A percentile compares a stretch with the other conserved stretches of the same genome.
Conservation (phyloP, 1,284 basidiomycete genomes). For the Pseudomicrostroma phylloplanum region DNA sequence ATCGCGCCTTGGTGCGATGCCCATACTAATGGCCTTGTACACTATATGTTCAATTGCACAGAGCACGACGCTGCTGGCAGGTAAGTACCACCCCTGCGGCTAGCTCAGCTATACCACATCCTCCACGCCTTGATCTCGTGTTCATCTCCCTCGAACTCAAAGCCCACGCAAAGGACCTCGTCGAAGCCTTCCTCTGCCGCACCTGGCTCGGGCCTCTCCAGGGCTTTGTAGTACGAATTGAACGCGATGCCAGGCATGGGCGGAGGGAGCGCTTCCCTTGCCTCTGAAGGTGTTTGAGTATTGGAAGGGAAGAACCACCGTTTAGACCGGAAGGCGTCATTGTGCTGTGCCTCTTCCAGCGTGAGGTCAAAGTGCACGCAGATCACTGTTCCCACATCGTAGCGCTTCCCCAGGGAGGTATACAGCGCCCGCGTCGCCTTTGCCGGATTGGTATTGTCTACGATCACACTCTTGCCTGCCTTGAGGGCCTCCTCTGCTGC, state of each 20-base stretch:
- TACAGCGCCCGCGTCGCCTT: slow-evolving; percentile 25
- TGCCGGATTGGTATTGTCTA: slow-evolving; percentile 38
- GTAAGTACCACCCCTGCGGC: too few relatives aligned
- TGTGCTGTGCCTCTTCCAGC: neutral
- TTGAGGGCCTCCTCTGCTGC: slow-evolving; percentile 60
- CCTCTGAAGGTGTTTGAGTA: neutral
- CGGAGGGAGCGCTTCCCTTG: neutral
- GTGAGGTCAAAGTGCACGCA: neutral
- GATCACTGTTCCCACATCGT: neutral
- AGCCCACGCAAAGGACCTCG: neutral
- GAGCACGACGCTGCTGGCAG: too few relatives aligned
- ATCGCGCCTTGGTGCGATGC: too few relatives aligned
- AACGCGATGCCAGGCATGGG: neutral
- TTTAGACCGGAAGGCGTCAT: neutral
- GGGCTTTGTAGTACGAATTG: neutral
- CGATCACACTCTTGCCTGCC: slow-evolving; percentile 46
- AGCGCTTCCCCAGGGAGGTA: slow-evolving; percentile 10
- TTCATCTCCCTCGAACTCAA: neutral
- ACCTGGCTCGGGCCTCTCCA: neutral
- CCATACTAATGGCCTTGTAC: too few relatives aligned
- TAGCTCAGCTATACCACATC: slow-evolving; percentile 1
- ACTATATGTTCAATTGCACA: too few relatives aligned
- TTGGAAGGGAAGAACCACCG: neutral
- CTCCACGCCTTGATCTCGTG: neutral
- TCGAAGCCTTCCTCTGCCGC: neutral